These are phyloP conservation scores for Dioszegia crocea DNA, from an alignment of 768 basidiomycete species.

Conservation along the genomic window DNA sequence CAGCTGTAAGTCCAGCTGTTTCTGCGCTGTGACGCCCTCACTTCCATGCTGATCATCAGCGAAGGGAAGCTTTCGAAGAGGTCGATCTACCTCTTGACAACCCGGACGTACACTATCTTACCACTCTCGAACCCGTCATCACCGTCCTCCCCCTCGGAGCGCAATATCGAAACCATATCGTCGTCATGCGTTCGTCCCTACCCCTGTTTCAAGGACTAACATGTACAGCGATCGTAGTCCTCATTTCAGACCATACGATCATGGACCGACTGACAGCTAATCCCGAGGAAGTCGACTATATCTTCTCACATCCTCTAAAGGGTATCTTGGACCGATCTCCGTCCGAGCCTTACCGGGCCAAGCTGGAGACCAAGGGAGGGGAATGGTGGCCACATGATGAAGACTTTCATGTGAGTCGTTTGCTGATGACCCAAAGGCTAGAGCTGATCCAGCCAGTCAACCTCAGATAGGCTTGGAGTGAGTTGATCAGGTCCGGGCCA, in stretches of 20 bases:
- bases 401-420: constrained; percentile 62
- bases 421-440: neutral
- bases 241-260: constrained; percentile 59
- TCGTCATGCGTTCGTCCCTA: constrained; percentile 60
- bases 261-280: constrained; percentile 58
- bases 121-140: constrained; percentile 58
- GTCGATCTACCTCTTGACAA: constrained; percentile 59
- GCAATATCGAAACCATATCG: constrained; percentile 40
- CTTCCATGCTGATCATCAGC: constrained; percentile 53
- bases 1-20: constrained; percentile 61
- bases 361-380: constrained; percentile 59
- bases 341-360: constrained; percentile 54
- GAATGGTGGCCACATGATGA: constrained; percentile 77
- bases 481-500: no score
- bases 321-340: constrained; percentile 57
- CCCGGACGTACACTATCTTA: constrained; percentile 60
- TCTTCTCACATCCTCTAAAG: constrained; percentile 76
- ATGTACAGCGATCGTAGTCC: constrained; percentile 60
- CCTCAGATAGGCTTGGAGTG: constrained; percentile 29
- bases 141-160: constrained; percentile 41
- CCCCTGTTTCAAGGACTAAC: constrained; percentile 3
- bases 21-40: neutral
- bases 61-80: constrained; percentile 81
- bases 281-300: constrained; percentile 65
- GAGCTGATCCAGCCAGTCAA: constrained; percentile 21